Conservation (phyloP, 176 grass and related monocot species). For the Carex cristatella region DNA sequence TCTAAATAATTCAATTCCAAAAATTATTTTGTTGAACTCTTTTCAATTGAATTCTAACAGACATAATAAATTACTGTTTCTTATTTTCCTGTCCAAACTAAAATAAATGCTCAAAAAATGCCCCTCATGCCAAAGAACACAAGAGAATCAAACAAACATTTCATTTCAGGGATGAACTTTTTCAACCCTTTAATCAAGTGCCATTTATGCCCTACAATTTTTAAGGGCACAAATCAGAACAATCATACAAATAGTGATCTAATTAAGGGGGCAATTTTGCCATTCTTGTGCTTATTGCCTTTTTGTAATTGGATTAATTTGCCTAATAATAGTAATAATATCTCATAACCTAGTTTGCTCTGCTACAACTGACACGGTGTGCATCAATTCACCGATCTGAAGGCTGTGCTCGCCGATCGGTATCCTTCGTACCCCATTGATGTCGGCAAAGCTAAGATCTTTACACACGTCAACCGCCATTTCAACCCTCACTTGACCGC, state of each 20-base stretch:
- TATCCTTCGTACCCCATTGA: conserved; percentile 18
- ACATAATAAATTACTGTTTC: too few species aligned
- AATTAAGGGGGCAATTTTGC: not conserved
- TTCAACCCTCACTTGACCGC: conserved; percentile 36
- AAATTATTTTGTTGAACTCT: too few species aligned
- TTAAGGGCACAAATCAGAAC: not conserved
- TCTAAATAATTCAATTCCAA: too few species aligned
- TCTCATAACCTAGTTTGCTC: conserved; percentile 2
- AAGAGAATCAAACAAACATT: not conserved
- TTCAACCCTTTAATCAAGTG: conserved; percentile 5
- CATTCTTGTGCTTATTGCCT: not conserved
- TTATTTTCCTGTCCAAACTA: not conserved
- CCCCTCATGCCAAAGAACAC: too few species aligned
- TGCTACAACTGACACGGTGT: conserved; percentile 7
- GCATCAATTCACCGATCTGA: not conserved
- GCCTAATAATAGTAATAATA: not conserved
- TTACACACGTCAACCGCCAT: conserved; percentile 56
- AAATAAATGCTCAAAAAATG: not conserved
- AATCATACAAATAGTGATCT: conserved; percentile 18
- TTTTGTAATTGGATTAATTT: not conserved
- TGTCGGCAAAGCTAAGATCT: conserved; percentile 43
- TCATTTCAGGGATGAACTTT: conserved; percentile 11
- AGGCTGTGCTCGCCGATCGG: conserved; percentile 18
- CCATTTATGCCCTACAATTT: conserved; percentile 9
- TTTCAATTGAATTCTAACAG: too few species aligned